Evolutionary conservation across 345 rosid genomes (phyloP).

Genomic region (Bruguiera sexangula): DNA sequence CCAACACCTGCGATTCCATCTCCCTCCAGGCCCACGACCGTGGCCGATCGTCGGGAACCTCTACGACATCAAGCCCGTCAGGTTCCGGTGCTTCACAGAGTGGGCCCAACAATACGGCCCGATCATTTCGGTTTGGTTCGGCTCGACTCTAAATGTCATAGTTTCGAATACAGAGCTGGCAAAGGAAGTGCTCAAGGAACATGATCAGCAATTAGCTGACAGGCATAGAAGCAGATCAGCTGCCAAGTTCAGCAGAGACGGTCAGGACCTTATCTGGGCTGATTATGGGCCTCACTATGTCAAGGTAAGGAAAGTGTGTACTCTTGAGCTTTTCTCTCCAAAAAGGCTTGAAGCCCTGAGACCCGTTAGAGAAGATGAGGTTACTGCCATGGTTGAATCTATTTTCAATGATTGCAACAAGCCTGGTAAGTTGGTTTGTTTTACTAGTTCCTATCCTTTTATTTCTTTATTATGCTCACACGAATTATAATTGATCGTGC

Average conservation of each 20-base stretch:
- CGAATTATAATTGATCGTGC: too few relatives aligned
- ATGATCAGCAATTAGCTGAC: conserved; percentile 79
- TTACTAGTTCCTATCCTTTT: too few relatives aligned
- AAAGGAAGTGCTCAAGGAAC: conserved; percentile 65
- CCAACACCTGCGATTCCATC: conserved; percentile 32
- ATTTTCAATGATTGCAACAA: conserved; percentile 55
- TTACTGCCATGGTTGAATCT: conserved; percentile 85
- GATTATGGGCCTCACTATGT: conserved; percentile 95
- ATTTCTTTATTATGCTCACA: background rate
- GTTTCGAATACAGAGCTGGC: conserved; percentile 76
- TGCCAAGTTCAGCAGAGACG: conserved; percentile 76
- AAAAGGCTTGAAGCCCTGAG: conserved; percentile 74
- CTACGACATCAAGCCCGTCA: conserved; percentile 76
- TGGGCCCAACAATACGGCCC: conserved; percentile 85
- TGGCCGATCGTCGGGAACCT: conserved; percentile 90
- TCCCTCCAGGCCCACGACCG: conserved; percentile 83
- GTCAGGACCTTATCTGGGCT: conserved; percentile 91
- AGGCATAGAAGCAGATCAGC: conserved; percentile 68
- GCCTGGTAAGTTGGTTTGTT: conserved; percentile 43
- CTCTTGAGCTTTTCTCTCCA: conserved; percentile 77
- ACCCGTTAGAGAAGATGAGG: conserved; percentile 93
- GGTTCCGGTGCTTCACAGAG: conserved; percentile 75
- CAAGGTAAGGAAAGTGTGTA: conserved; percentile 82
- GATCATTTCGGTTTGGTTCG: conserved; percentile 86
- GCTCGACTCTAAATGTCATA: conserved; percentile 70